Conservation (phyloP, 371 early-diverging fungal genomes). For the Chytridium lagenaria region DNA sequence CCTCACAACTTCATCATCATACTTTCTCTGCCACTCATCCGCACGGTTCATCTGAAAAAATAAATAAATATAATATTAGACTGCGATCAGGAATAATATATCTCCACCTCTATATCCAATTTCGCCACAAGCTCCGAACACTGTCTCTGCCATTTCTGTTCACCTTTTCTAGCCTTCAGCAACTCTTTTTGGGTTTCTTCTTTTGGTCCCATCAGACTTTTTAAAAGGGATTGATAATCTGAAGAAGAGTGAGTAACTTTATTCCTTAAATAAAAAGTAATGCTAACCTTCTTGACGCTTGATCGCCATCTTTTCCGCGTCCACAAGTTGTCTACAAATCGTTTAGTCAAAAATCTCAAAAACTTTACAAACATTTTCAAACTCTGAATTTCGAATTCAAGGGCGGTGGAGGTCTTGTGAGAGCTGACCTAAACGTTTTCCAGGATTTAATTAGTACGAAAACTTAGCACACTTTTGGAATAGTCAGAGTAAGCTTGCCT, state of each 20-base stretch:
- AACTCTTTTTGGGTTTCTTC: constrained; percentile 49
- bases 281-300: constrained; percentile 51
- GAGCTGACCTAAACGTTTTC: constrained; percentile 39
- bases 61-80: background rate
- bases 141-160: constrained; percentile 54
- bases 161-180: constrained; percentile 39
- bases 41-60: constrained; percentile 40
- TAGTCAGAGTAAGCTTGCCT: no score
- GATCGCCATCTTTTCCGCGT: constrained; percentile 48
- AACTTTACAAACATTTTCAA: constrained; percentile 42
- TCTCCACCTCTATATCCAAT: constrained; percentile 50
- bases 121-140: constrained; percentile 53
- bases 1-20: constrained; percentile 44
- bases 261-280: background rate
- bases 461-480: no score
- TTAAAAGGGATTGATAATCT: constrained; percentile 54
- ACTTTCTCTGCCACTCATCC: constrained; percentile 44
- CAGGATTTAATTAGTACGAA: background rate
- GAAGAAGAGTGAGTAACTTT: no score
- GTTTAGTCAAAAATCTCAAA: background rate
- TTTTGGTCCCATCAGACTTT: constrained; percentile 49
- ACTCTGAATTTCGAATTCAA: constrained; percentile 58
- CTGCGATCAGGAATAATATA: background rate
- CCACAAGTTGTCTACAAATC: constrained; percentile 44
- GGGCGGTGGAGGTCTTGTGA: constrained; percentile 36